These are phyloP conservation scores for Podaxis carcinomalis DNA, from an alignment of 768 basidiomycete species.

Conservation along the genomic window DNA sequence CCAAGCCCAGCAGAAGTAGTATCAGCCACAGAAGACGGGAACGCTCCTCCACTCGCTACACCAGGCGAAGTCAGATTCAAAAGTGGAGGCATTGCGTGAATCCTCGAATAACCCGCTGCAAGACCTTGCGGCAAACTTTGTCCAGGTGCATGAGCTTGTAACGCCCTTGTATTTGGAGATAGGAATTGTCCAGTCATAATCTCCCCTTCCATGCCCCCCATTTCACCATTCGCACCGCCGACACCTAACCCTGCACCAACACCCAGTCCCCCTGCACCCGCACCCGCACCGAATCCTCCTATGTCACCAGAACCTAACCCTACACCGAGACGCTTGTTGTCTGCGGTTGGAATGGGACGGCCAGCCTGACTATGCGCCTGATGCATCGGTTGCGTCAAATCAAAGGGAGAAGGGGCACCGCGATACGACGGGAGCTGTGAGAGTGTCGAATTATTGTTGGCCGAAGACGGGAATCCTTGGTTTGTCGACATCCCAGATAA, in stretches of 20 bases:
- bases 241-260: neutral
- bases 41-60: slow-evolving; percentile 13
- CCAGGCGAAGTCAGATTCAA: slow-evolving; percentile 31
- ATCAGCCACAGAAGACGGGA: slow-evolving; percentile 10
- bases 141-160: slow-evolving; percentile 86
- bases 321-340: neutral
- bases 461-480: slow-evolving; percentile 24
- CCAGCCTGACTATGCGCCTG: slow-evolving; percentile 25
- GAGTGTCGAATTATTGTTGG: slow-evolving; percentile 31
- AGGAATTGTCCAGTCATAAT: slow-evolving; percentile 29
- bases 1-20: neutral
- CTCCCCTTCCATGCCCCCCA: slow-evolving; percentile 12
- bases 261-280: slow-evolving; percentile 38
- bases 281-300: slow-evolving; percentile 47
- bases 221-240: neutral
- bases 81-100: slow-evolving; percentile 65
- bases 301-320: slow-evolving; percentile 9
- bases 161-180: slow-evolving; percentile 71
- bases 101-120: slow-evolving; percentile 85
- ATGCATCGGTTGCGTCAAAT: slow-evolving; percentile 37
- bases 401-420: slow-evolving; percentile 38
- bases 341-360: slow-evolving; percentile 23
- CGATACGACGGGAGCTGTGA: slow-evolving; percentile 33
- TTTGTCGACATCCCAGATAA: slow-evolving; percentile 17
- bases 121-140: slow-evolving; percentile 90